Conservation (phyloP, 768 basidiomycete species). For the Boletus vermiculosoides region DNA sequence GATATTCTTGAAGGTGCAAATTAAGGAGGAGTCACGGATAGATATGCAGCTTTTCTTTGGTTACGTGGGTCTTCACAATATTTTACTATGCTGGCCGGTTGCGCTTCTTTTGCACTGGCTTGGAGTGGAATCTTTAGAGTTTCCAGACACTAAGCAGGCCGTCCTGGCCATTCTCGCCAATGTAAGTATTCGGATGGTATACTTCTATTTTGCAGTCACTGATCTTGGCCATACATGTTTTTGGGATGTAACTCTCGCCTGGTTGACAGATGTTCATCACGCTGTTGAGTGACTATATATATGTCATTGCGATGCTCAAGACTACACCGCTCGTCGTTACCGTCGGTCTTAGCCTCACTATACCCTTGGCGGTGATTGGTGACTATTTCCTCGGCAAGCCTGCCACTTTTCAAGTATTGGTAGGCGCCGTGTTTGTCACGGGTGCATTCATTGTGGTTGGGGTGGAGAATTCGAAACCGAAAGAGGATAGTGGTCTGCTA, state of each 20-base stretch:
- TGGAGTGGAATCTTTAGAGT: slow-evolving; percentile 70
- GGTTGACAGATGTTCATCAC: slow-evolving; percentile 74
- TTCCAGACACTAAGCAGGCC: slow-evolving; percentile 53
- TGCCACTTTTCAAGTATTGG: slow-evolving; percentile 55
- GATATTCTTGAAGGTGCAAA: slow-evolving; percentile 83
- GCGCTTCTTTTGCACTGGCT: slow-evolving; percentile 73
- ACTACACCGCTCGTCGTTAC: slow-evolving; percentile 95
- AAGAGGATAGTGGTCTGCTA: slow-evolving; percentile 27
- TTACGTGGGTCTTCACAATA: slow-evolving; percentile 87
- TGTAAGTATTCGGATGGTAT: slow-evolving; percentile 37
- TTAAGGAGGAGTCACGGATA: slow-evolving; percentile 76
- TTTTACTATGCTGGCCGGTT: slow-evolving; percentile 71
- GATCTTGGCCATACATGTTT: neutral
- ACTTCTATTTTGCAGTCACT: neutral
- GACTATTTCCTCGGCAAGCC: slow-evolving; percentile 66
- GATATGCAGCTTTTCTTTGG: slow-evolving; percentile 97
- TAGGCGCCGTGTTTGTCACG: slow-evolving; percentile 77
- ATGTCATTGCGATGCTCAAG: slow-evolving; percentile 91
- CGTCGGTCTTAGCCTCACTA: slow-evolving; percentile 88
- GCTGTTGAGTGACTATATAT: slow-evolving; percentile 79
- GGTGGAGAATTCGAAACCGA: slow-evolving; percentile 46
- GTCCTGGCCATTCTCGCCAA: slow-evolving; percentile 55
- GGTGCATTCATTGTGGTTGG: slow-evolving; percentile 77
- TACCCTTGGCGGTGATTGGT: slow-evolving; percentile 86
- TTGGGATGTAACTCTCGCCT: neutral